These are phyloP conservation scores for Globisporangium spiculum DNA, from an alignment of 352 stramenopile genomes.

Conservation along the genomic window DNA sequence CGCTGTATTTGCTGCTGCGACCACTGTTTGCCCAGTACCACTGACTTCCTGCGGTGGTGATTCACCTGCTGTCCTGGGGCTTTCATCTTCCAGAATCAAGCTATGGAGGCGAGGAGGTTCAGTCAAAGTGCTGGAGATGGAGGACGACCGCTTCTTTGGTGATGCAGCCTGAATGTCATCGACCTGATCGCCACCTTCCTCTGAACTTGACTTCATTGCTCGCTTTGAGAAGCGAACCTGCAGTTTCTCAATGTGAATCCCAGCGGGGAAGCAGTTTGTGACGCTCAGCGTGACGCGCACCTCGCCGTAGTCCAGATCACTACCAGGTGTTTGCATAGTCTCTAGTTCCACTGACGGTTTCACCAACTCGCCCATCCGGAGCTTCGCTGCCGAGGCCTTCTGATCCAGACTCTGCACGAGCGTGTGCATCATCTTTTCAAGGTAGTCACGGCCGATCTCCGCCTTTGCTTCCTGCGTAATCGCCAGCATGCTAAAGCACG, in stretches of 20 bases:
- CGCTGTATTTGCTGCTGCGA: not conserved
- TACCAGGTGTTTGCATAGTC: slow-evolving; percentile 44
- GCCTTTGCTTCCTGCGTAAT: slow-evolving; percentile 46
- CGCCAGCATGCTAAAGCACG: slow-evolving; percentile 63
- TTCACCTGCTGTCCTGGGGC: not conserved
- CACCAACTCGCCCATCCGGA: slow-evolving; percentile 62
- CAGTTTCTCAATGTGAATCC: slow-evolving; percentile 56
- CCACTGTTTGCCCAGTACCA: not conserved
- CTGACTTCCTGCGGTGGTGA: not conserved
- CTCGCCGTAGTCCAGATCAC: slow-evolving; percentile 47
- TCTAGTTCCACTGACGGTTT: slow-evolving; percentile 44
- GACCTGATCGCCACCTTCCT: not conserved
- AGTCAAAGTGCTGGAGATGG: not conserved
- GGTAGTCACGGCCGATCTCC: slow-evolving; percentile 41
- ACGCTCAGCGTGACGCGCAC: slow-evolving; percentile 54
- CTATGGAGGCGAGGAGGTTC: slow-evolving; percentile 19
- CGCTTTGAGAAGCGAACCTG: slow-evolving; percentile 36
- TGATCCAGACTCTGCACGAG: slow-evolving; percentile 42
- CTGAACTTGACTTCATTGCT: not conserved
- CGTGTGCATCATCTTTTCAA: slow-evolving; percentile 44
- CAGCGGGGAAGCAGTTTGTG: slow-evolving; percentile 55
- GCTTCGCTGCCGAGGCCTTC: slow-evolving; percentile 16
- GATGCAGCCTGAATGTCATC: not conserved
- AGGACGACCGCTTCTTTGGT: slow-evolving; percentile 2
- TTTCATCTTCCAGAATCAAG: slow-evolving; percentile 19